Base-by-base conservation (phyloP, 177 flowering plant species). In the Vitis hybrid region DNA sequence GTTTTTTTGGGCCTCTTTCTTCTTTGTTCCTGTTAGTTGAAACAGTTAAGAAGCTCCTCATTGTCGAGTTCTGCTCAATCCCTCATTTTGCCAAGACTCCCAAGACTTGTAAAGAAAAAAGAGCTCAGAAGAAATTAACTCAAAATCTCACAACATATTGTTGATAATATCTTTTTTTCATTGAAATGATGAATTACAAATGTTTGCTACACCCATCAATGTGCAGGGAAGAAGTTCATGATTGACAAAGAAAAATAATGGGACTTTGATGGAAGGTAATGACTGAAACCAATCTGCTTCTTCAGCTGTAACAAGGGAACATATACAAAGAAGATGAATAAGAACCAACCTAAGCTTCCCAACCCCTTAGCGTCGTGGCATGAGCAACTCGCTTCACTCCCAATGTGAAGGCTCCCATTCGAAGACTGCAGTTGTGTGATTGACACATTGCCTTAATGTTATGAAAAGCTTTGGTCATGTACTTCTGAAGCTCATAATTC, bases 321-420 rank as follows among this genome's bases (percentile, higher is more conserved):
- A 66, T 9, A 52, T 40, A n/a, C 14, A 45, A 30, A 61, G 52
- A 51, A 34, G 12, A 12, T 18, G 60, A 61, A 63, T 40, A 54
- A 11, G 34, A 57, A 60, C 26, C 21, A 23, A 6, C 26, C 77
- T 73, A 91, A 64, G 92, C 93, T 77, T 88, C 93, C 96, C 96
- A 91, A 21, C 93, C 96, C 69, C 96, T 83, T 8, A 88, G 59
- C 17, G 79, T 52, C 50, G 96, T 89, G 56, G 96, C 92, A 1
- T 89, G 85, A 0, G 96, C 93, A 45, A 91, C 96, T 8, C 96
- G 89, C 73, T 81, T 86, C 13, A 91, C 96, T 6, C 88, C 96
- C 23, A 91, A 80, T 10, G 93, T 84, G 78, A 91, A 91, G 59
- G 96, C 96, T 17, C 93, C 96, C 96, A 91, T 91, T 13, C 97